A percentile compares a stretch with the other conserved stretches of the same genome.
phyloP scores from a whole-genome alignment of 345 rosid species.

The Pugionium cornutum region DNA sequence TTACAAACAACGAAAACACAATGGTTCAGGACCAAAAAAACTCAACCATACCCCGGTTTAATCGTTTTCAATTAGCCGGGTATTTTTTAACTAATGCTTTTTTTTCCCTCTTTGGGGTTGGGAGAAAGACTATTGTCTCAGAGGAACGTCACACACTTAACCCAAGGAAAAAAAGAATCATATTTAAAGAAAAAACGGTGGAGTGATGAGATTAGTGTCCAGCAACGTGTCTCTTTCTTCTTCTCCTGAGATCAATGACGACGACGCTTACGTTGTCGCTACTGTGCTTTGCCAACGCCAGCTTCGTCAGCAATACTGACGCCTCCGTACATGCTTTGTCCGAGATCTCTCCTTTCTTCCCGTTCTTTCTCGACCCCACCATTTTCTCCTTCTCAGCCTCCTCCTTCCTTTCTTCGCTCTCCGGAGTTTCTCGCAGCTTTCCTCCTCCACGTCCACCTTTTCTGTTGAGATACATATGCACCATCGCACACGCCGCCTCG shows the following conservation, averaged over 20 bases:
- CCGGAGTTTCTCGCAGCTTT: slow-evolving; percentile 14
- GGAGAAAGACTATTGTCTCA: slow-evolving; percentile 27
- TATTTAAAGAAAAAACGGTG: not conserved
- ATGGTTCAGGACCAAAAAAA: slow-evolving; percentile 7
- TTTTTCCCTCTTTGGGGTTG: slow-evolving; percentile 11
- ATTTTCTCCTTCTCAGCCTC: slow-evolving; percentile 1
- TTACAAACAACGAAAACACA: slow-evolving; percentile 8
- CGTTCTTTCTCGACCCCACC: slow-evolving; percentile 36
- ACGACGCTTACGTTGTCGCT: not conserved
- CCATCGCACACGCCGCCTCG: not conserved
- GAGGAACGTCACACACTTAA: slow-evolving; percentile 19
- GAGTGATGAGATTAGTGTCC: too few relatives aligned
- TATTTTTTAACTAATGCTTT: not conserved
- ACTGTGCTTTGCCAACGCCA: not conserved
- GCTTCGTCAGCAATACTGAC: not conserved
- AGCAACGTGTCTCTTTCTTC: too few relatives aligned
- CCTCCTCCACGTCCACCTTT: slow-evolving; percentile 7
- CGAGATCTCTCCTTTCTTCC: slow-evolving; percentile 5
- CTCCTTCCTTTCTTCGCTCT: slow-evolving; percentile 20
- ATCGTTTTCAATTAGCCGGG: not conserved
- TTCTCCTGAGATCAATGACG: not conserved
- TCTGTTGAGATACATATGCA: slow-evolving; percentile 28
- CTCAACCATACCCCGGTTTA: slow-evolving; percentile 14
- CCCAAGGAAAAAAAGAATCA: slow-evolving; percentile 1
- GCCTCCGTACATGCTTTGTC: not conserved